Base-by-base conservation (phyloP, 495 filamentous ascomycete genomes). In the Saxophila tyrrhenica region DNA sequence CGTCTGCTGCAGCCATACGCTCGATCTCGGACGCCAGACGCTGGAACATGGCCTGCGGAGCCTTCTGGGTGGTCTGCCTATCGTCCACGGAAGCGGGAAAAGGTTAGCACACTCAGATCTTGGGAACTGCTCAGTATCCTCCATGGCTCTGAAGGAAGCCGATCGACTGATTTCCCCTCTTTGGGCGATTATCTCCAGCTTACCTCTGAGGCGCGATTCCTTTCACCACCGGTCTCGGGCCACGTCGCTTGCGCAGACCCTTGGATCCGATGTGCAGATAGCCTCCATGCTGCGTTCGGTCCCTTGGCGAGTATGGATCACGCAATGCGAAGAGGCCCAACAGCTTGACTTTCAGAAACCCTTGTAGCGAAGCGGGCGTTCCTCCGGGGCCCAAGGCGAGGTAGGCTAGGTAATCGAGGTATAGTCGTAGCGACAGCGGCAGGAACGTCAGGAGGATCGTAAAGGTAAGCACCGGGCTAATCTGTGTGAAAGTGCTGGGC, bases 371-470 rank as follows among this genome's bases (percentile, higher is more conserved):
- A 1, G 78, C 78, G 0, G 87, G 87, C 0, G 85, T 89, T 44
- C 87, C 87, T 20, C 87, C 87, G 11, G 87, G 86, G 0, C 87
- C 87, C 17, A 94, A 80, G 29, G 78, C 76, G 54, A 89, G 66
- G 69, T 88, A 94, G 61, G 79, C 80, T 39, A 74, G 69, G 70
- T 89, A 94, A 73, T 91, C 87, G 64, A 80, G 81, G 61, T 79
- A 78, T 55, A 86, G 74, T 17, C 60, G 54, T 77, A 57, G 50
- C 78, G 43, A 77, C 23, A 78, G 56, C 15, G 74, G 51, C 38
- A 74, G 65, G 44, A 82, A 70, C 47, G 78, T 59, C 22, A 75
- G 52, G 48, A 62, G 7, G 13, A 35, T 13, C 7, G 29, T 13
- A 13, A 35, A 35, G 29, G 29, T 35, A 13, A 35, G 29, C 29